A percentile compares a stretch with the other conserved stretches of the same genome.
Evolutionary conservation across 2,329 filamentous ascomycete species (phyloP).

Genomic region (Cladophialophora carrionii): DNA sequence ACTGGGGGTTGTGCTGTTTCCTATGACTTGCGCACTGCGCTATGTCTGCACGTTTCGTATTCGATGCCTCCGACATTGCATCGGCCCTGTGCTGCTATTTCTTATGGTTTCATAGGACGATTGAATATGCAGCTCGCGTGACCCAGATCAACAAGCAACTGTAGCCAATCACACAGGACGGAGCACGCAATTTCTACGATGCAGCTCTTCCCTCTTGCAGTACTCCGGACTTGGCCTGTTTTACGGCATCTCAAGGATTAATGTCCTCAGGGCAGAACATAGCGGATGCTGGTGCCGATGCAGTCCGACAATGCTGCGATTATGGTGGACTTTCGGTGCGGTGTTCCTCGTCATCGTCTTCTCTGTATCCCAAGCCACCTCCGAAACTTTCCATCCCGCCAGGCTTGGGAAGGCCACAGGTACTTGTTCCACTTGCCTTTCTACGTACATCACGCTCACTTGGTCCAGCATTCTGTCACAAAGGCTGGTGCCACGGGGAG

Average conservation of each 20-base stretch:
- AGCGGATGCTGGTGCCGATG: background rate
- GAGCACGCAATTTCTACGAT: background rate
- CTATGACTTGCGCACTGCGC: background rate
- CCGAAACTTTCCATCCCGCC: background rate
- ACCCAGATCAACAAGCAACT: background rate
- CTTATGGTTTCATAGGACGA: background rate
- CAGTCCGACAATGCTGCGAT: slow-evolving; percentile 19
- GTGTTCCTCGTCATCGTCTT: slow-evolving; percentile 6
- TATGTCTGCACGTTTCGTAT: background rate
- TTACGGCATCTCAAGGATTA: background rate
- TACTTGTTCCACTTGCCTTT: background rate
- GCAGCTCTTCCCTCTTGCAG: background rate
- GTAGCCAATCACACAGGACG: background rate
- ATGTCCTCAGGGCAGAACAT: background rate
- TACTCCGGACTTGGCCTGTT: background rate
- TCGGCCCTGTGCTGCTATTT: background rate
- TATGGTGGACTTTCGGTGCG: background rate
- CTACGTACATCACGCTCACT: background rate
- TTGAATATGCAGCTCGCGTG: background rate
- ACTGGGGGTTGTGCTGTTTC: background rate
- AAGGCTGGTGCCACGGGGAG: slow-evolving; percentile 14
- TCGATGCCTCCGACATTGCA: no score
- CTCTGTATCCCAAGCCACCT: slow-evolving; percentile 6
- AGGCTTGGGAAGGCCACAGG: slow-evolving; percentile 4
- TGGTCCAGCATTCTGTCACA: slow-evolving; percentile 12